Evolutionary conservation across 2,329 filamentous ascomycete species (phyloP).

Genomic region (Celoporthe dispersa): DNA sequence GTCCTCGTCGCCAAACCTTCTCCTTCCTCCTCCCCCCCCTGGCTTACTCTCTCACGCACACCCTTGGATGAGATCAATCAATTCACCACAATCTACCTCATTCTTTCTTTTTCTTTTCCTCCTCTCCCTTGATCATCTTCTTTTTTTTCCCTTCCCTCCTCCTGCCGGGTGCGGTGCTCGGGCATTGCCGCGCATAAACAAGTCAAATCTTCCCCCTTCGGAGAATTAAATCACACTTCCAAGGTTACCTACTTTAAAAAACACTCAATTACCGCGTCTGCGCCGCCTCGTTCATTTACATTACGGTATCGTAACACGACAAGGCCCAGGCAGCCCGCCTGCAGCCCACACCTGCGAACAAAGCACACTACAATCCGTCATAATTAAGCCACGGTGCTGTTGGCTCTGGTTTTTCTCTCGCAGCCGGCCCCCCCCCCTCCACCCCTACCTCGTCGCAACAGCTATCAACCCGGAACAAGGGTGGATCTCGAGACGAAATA

Average conservation of each 20-base stretch:
- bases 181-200: conserved; percentile 10
- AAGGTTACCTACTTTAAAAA: background rate
- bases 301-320: background rate
- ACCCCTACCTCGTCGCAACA: background rate
- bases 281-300: background rate
- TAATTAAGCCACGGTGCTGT: background rate
- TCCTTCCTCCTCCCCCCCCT: background rate
- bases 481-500: background rate
- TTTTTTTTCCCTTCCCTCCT: background rate
- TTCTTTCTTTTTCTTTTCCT: background rate
- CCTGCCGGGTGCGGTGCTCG: background rate
- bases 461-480: conserved; percentile 10
- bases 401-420: background rate
- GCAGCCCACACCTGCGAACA: background rate
- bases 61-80: background rate
- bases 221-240: background rate
- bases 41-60: background rate
- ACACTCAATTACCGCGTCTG: background rate
- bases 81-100: background rate
- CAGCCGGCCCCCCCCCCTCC: too few species aligned
- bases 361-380: background rate
- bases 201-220: background rate
- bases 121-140: background rate
- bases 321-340: background rate
- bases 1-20: background rate